These are phyloP conservation scores for Chaetomiaceae sp. DNA, from an alignment of 2,329 filamentous ascomycete species.

Conservation along the genomic window DNA sequence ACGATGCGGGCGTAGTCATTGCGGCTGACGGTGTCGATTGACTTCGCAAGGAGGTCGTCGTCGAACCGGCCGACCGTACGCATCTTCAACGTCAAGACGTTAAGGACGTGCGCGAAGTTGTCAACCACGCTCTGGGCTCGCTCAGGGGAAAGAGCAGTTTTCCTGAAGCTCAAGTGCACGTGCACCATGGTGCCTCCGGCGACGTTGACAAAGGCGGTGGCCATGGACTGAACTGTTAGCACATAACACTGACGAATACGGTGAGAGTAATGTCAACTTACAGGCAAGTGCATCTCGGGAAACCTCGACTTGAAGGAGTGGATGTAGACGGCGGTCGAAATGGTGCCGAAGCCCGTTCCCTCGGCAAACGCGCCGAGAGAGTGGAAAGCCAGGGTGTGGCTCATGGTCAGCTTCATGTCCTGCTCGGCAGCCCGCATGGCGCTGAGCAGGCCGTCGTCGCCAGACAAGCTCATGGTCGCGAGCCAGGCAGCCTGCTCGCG, in stretches of 20 bases:
- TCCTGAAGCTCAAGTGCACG: slow-evolving; percentile 7
- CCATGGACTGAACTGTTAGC: neutral
- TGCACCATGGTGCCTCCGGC: slow-evolving; percentile 10
- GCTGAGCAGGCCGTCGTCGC: slow-evolving; percentile 9
- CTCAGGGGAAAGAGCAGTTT: slow-evolving; percentile 1
- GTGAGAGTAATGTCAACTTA: slow-evolving; percentile 2
- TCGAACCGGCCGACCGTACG: slow-evolving; percentile 3
- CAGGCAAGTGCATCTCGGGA: slow-evolving; percentile 12
- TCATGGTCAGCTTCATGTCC: slow-evolving; percentile 13
- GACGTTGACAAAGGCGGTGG: slow-evolving; percentile 10
- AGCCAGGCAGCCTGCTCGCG: slow-evolving; percentile 12
- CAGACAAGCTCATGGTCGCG: slow-evolving; percentile 6
- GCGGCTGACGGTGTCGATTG: slow-evolving; percentile 13
- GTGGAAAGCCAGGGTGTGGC: slow-evolving; percentile 9
- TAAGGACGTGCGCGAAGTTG: slow-evolving; percentile 10
- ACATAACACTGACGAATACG: too few relatives aligned
- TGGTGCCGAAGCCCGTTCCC: neutral
- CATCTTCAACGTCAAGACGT: slow-evolving; percentile 4
- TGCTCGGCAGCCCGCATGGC: slow-evolving; percentile 11
- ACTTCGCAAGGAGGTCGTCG: slow-evolving; percentile 11
- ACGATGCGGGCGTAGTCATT: slow-evolving; percentile 15
- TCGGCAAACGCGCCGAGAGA: slow-evolving; percentile 10
- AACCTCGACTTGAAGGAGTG: slow-evolving; percentile 7
- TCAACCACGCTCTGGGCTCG: slow-evolving; percentile 7
- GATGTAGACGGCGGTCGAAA: slow-evolving; percentile 6